phyloP scores from a whole-genome alignment of 352 stramenopile species.

The Chrysophaeum taylorii region DNA sequence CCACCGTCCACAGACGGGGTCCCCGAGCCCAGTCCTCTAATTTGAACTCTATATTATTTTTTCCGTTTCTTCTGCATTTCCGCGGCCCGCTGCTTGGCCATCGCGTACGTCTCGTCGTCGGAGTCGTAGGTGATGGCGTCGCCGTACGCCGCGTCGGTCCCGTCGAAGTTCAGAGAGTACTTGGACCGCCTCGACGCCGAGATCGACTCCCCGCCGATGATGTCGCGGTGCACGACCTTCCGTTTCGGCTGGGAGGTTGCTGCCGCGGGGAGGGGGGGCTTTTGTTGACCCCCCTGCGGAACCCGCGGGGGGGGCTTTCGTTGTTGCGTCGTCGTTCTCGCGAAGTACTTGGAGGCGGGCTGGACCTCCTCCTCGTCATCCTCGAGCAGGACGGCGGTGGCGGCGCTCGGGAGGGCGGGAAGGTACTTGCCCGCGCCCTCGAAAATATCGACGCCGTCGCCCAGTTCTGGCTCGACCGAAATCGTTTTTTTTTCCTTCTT shows the following conservation, averaged over 20 bases:
- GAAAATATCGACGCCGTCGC: slow-evolving; percentile 7
- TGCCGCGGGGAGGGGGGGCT: background rate
- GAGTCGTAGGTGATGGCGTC: slow-evolving; percentile 1
- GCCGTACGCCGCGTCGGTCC: background rate
- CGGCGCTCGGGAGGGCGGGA: background rate
- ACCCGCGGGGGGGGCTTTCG: background rate
- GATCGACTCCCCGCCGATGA: background rate
- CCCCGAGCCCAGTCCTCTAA: too few species aligned
- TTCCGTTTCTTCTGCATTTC: too few species aligned
- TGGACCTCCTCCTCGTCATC: background rate
- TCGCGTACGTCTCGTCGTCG: slow-evolving; percentile 12
- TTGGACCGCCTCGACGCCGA: background rate
- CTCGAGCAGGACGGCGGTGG: background rate
- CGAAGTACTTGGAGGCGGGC: background rate
- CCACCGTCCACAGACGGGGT: too few species aligned
- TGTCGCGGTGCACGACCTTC: slow-evolving; percentile 7
- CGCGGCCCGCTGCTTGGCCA: background rate
- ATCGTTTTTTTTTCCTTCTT: background rate
- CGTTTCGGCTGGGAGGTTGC: background rate
- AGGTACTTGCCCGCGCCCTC: background rate
- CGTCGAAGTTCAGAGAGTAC: slow-evolving; percentile 7
- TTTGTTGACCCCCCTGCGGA: background rate
- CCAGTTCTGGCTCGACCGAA: background rate
- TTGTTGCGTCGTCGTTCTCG: background rate
- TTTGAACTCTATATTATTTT: too few species aligned